Base-by-base conservation (phyloP, 495 filamentous ascomycete genomes). In the Annulohypoxylon bovei region DNA sequence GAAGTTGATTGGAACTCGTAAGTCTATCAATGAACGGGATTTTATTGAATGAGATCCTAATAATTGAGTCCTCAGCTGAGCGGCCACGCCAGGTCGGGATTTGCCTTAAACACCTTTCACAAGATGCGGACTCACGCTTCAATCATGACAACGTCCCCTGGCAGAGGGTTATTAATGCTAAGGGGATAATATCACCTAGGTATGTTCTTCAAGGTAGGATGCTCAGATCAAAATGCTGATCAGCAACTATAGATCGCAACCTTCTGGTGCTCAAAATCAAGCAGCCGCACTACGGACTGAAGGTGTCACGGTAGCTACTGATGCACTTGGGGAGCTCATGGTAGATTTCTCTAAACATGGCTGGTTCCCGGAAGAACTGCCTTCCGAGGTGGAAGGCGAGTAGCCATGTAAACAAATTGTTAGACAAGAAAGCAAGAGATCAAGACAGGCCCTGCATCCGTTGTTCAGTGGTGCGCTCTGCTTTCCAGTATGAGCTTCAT, bases 91-190 rank as follows among this genome's bases (percentile, higher is more conserved):
- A 98, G 80, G 94, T 98, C 28, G 94, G 95, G 25, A 82, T 94
- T 27, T 93, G 89, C 73, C 87, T 98, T 1, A 97, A 97, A 75
- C 89, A 95, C 70, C 89, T 98, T 14, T 87, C 95, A 2, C 37
- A 72, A 11, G 79, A 77, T 77, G 71, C 79, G 23, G 77, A 73
- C 35, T 67, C 67, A 57, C 79, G 71, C 62, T 96, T 89, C 79
- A 87, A 97, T 73, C 81, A 84, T 61, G 83, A 79, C 16, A 97
- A 92, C 71, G 94, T 97, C 9, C 95, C 94, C 3, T 98, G 95
- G 95, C 95, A 98, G 81, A 84, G 95, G 49, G 93, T 98, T 9
- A 91, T 98, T 67, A 96, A 94, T 74, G 78, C 91, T 2, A 94
- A 92, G 78, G 94, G 94, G 16, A 83, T 88, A 62, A 94, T 98